These are phyloP conservation scores for Escallonia rubra DNA, from an alignment of 129 eudicot species.

Conservation along the genomic window DNA sequence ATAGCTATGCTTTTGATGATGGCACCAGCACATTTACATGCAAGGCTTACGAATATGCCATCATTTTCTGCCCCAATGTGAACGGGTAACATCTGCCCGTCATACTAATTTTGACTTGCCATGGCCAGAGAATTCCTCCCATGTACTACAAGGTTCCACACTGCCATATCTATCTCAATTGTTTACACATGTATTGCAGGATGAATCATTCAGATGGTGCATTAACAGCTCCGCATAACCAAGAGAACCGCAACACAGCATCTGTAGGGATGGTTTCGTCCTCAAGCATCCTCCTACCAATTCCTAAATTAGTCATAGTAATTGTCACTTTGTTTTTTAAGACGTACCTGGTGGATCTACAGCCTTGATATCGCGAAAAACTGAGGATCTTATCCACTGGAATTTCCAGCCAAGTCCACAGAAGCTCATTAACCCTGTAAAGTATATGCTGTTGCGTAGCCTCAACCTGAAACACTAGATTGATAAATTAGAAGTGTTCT, in stretches of 20 bases:
- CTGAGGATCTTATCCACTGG: not conserved
- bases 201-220: constrained; percentile 36
- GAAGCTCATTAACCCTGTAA: too few species aligned
- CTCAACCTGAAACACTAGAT: too few species aligned
- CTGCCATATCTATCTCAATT: not conserved
- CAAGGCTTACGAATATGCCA: constrained; percentile 68
- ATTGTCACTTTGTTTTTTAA: constrained; percentile 13
- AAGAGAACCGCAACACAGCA: constrained; percentile 12
- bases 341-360: constrained; percentile 20
- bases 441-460: too few species aligned
- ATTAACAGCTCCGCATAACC: constrained; percentile 22
- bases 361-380: not conserved
- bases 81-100: constrained; percentile 37
- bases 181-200: constrained; percentile 27
- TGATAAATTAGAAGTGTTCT: too few species aligned
- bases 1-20: constrained; percentile 93
- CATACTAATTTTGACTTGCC: not conserved
- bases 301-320: constrained; percentile 20
- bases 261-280: constrained; percentile 25
- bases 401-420: too few species aligned
- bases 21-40: constrained; percentile 93
- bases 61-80: constrained; percentile 68
- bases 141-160: not conserved
- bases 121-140: not conserved
- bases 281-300: constrained; percentile 27